phyloP scores from a whole-genome alignment of 192 early-diverging fungal species.

The Chytriomyces confervae region DNA sequence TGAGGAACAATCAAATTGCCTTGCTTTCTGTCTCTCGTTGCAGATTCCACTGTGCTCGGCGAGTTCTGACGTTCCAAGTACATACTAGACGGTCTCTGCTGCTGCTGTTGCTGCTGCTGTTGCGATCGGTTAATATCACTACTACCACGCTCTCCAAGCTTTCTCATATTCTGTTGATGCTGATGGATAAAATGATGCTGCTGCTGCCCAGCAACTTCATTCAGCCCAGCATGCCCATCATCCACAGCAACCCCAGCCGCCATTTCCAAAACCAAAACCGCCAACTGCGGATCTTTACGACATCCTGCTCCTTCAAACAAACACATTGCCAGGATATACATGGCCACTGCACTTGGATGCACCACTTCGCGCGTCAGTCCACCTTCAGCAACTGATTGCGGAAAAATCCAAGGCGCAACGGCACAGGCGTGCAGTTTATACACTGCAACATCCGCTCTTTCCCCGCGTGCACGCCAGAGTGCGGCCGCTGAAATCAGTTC shows the following conservation, averaged over 20 bases:
- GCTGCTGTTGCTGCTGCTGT: too few relatives aligned
- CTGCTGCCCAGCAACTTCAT: neutral
- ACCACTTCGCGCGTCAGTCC: slow-evolving; percentile 14
- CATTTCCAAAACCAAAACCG: slow-evolving; percentile 24
- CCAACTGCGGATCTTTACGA: slow-evolving; percentile 9
- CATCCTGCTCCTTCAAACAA: slow-evolving; percentile 12
- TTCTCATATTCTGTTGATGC: too few relatives aligned
- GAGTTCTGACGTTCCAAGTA: neutral
- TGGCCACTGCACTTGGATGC: slow-evolving; percentile 20
- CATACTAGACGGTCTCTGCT: neutral
- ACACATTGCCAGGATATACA: slow-evolving; percentile 32
- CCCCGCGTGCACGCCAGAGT: neutral
- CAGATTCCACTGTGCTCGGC: neutral
- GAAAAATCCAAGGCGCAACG: slow-evolving; percentile 9
- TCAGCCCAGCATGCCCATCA: slow-evolving; percentile 6
- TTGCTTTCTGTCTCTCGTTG: neutral
- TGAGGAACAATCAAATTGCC: neutral
- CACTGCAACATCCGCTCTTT: neutral
- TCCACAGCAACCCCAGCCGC: slow-evolving; percentile 32
- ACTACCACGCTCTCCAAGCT: neutral
- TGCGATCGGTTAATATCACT: neutral
- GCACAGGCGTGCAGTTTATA: slow-evolving; percentile 22
- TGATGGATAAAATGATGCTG: too few relatives aligned
- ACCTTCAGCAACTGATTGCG: neutral
- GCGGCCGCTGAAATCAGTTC: slow-evolving; percentile 1